Conservation (phyloP, 2,329 filamentous ascomycete species). For the Setomelanomma holmii region DNA sequence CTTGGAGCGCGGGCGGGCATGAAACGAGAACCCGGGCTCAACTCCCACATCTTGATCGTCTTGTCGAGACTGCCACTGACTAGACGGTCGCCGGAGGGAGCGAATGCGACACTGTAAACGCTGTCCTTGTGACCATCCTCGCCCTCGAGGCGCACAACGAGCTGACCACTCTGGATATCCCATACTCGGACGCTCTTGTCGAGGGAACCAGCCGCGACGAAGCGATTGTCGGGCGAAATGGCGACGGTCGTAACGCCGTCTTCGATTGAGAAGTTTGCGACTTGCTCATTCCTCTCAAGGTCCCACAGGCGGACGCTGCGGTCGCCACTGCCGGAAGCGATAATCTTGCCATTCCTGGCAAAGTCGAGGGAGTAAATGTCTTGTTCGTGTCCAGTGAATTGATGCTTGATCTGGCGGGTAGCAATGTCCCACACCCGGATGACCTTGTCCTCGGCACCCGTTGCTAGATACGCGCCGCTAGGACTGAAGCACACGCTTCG, state of each 20-base stretch:
- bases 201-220: slow-evolving; percentile 90
- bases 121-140: slow-evolving; percentile 95
- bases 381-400: slow-evolving; percentile 96
- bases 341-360: slow-evolving; percentile 88
- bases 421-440: slow-evolving; percentile 98
- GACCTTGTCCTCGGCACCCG: slow-evolving; percentile 95
- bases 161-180: slow-evolving; percentile 85
- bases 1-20: slow-evolving; percentile 75
- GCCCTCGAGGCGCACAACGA: slow-evolving; percentile 90
- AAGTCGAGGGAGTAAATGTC: slow-evolving; percentile 98
- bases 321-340: slow-evolving; percentile 94
- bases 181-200: slow-evolving; percentile 98
- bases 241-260: slow-evolving; percentile 97
- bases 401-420: slow-evolving; percentile 82
- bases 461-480: slow-evolving; percentile 91
- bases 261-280: slow-evolving; percentile 88
- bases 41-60: slow-evolving; percentile 99
- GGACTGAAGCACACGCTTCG: slow-evolving; percentile 98
- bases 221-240: slow-evolving; percentile 93
- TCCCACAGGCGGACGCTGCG: slow-evolving; percentile 96
- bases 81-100: slow-evolving; percentile 88
- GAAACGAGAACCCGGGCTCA: slow-evolving; percentile 73
- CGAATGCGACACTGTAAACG: slow-evolving; percentile 96
- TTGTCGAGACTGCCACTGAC: slow-evolving; percentile 96
- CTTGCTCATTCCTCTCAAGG: slow-evolving; percentile 81